Base-by-base conservation (phyloP, 345 rosid genomes). In the Dipteronia dyeriana region DNA sequence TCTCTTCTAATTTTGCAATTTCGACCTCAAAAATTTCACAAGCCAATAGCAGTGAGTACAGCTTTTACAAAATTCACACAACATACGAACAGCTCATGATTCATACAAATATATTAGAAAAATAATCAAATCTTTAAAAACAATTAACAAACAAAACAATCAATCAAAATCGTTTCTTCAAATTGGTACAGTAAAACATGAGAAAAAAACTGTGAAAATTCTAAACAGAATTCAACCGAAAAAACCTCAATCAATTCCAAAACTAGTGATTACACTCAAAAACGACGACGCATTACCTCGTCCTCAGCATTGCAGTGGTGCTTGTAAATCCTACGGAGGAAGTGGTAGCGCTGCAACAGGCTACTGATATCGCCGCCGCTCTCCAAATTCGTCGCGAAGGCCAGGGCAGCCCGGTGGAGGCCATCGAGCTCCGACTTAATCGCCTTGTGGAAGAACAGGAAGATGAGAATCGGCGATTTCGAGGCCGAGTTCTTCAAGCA, bases 281-380 rank as follows among this genome's bases (percentile, higher is more conserved):
- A 76, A 61, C 9, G 69, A 78, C 79, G 45, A 71, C 68, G 29
- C 4, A 57, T 70, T 61, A 90, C 94, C 92, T 86, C 92, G 68
- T 90, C 94, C 78, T 90, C 94, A 26, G 92, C 94, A 83, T 85
- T 85, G 88, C 91, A 90, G 84, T 90, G 94, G 78, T 90, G 90
- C 85, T 84, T 89, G 53, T 90, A 90, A 68, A 90, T 90, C 22
- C 84, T 49, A 49, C 92, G 87, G 43, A 90, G 76, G 61, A 90
- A 86, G 68, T 81, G 89, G 73, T 80, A 90, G 57, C 85, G 77
- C 75, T 87, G 78, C 63, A 87, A 59, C 83, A 90, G 84, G 20
- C 86, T 86, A 75, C 71, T 47, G 56, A 87, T 81, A 74, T 85
- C 89, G 19, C 84, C 88, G 14, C 81, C 89, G 45, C 61, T 71